Percentiles rank a stretch among this genome's conserved stretches.
These are phyloP conservation scores for Pulveroboletus sp. DNA, from an alignment of 768 basidiomycete genomes.

Conservation along the genomic window DNA sequence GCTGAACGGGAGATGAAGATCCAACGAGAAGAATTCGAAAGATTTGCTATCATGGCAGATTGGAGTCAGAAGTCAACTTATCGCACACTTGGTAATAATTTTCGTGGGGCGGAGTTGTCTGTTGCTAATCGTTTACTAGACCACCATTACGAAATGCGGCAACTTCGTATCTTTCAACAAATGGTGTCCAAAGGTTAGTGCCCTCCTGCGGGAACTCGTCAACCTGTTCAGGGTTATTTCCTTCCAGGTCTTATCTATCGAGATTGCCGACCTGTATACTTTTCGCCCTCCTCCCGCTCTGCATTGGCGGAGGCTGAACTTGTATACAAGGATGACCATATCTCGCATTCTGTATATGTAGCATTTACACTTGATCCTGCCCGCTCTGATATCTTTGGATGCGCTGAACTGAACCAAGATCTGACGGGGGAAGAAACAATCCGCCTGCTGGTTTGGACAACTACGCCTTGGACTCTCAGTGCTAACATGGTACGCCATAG, in stretches of 20 bases:
- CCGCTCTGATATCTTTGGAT: constrained; percentile 12
- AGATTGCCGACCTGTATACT: constrained; percentile 86
- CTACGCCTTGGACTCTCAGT: constrained; percentile 95
- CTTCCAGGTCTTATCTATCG: constrained; percentile 72
- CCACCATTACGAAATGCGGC: constrained; percentile 81
- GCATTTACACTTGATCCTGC: constrained; percentile 57
- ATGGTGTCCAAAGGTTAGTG: constrained; percentile 80
- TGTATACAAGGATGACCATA: constrained; percentile 82
- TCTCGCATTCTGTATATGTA: constrained; percentile 86
- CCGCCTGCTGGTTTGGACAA: constrained; percentile 87
- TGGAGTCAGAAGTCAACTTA: constrained; percentile 75
- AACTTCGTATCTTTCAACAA: constrained; percentile 75
- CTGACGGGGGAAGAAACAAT: constrained; percentile 36
- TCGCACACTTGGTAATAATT: constrained; percentile 69
- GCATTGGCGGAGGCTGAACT: constrained; percentile 95
- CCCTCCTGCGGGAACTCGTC: no score
- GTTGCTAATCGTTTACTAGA: constrained; percentile 43
- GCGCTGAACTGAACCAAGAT: constrained; percentile 6
- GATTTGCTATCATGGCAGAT: constrained; percentile 89
- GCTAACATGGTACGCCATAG: constrained; percentile 77
- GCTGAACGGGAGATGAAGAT: constrained; percentile 69
- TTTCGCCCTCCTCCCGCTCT: constrained; percentile 91
- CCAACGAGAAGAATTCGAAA: constrained; percentile 76
- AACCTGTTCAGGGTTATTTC: no score
- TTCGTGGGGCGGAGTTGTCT: neutral